Percentiles rank a stretch among this genome's conserved stretches.
These are phyloP conservation scores for Aspergillus funiculosus DNA, from an alignment of 495 filamentous ascomycete species.

Conservation along the genomic window DNA sequence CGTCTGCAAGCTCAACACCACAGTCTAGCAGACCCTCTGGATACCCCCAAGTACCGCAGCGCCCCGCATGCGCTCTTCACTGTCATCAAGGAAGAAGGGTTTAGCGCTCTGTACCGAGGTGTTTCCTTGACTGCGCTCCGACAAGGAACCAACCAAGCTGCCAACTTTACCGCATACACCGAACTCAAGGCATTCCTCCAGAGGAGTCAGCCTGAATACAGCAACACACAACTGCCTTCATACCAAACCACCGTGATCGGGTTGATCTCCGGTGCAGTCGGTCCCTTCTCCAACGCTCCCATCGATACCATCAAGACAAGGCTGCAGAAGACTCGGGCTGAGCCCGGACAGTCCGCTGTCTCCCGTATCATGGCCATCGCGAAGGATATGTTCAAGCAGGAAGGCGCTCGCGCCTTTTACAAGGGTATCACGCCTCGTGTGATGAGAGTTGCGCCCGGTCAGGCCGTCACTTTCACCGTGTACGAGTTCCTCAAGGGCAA, in stretches of 20 bases:
- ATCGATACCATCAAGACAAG: conserved; percentile 99
- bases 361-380: conserved; percentile 72
- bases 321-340: conserved; percentile 81
- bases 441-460: conserved; percentile 95
- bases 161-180: conserved; percentile 98
- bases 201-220: conserved; percentile 56
- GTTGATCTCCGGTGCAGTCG: conserved; percentile 88
- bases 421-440: conserved; percentile 97
- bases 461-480: conserved; percentile 97
- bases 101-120: conserved; percentile 82
- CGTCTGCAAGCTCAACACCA: conserved; percentile 96
- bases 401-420: conserved; percentile 91
- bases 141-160: conserved; percentile 94
- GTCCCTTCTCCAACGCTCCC: conserved; percentile 90
- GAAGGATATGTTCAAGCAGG: conserved; percentile 93
- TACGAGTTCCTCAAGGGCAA: conserved; percentile 87
- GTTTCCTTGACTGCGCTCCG: conserved; percentile 88
- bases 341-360: conserved; percentile 72
- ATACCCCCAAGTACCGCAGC: conserved; percentile 93
- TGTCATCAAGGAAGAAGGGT: conserved; percentile 83
- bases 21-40: conserved; percentile 85
- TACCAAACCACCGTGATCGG: conserved; percentile 92
- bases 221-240: conserved; percentile 59
- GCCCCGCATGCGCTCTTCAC: conserved; percentile 94
- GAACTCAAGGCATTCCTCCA: conserved; percentile 80